Percentiles rank a stretch among this genome's conserved stretches.
phyloP scores from a whole-genome alignment of 495 filamentous ascomycete species.

The Daldinia bambusicola region DNA sequence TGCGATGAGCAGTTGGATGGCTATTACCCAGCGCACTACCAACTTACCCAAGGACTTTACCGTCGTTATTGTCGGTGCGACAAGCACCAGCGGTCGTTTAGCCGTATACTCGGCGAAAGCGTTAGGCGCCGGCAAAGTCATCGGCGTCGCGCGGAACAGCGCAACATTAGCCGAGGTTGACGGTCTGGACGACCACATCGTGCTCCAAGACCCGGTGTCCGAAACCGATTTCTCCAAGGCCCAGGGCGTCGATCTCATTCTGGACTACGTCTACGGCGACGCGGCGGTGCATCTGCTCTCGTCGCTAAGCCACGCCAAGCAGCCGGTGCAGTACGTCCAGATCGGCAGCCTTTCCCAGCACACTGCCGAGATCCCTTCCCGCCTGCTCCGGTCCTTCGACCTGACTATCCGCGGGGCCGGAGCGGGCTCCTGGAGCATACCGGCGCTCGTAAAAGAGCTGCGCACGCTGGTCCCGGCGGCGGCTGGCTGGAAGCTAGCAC shows the following conservation, averaged over 20 bases:
- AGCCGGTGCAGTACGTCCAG: slow-evolving; percentile 45
- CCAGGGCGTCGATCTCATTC: slow-evolving; percentile 38
- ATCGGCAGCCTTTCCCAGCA: slow-evolving; percentile 44
- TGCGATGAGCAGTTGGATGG: slow-evolving; percentile 58
- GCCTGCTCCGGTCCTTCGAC: slow-evolving; percentile 42
- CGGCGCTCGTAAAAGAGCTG: slow-evolving; percentile 34
- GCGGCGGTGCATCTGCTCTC: slow-evolving; percentile 39
- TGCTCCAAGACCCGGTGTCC: slow-evolving; percentile 47
- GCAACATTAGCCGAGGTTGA: slow-evolving; percentile 43
- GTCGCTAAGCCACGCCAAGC: slow-evolving; percentile 32
- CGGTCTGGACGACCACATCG: slow-evolving; percentile 51
- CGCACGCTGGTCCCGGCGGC: slow-evolving; percentile 35
- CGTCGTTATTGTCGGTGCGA: slow-evolving; percentile 57
- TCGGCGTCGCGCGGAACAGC: slow-evolving; percentile 55
- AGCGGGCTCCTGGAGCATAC: slow-evolving; percentile 36
- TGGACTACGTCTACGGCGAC: slow-evolving; percentile 50
- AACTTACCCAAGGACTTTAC: slow-evolving; percentile 50
- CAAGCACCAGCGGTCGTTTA: slow-evolving; percentile 53
- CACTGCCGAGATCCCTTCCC: slow-evolving; percentile 32
- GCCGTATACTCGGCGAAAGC: slow-evolving; percentile 52
- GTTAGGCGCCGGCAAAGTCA: slow-evolving; percentile 54
- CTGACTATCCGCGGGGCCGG: slow-evolving; percentile 46
- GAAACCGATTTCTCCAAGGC: slow-evolving; percentile 54
- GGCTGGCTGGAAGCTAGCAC: slow-evolving; percentile 28
- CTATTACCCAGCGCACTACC: slow-evolving; percentile 50